These are phyloP conservation scores for Dioscorea alata DNA, from an alignment of 106 monocot genomes.

Conservation along the genomic window DNA sequence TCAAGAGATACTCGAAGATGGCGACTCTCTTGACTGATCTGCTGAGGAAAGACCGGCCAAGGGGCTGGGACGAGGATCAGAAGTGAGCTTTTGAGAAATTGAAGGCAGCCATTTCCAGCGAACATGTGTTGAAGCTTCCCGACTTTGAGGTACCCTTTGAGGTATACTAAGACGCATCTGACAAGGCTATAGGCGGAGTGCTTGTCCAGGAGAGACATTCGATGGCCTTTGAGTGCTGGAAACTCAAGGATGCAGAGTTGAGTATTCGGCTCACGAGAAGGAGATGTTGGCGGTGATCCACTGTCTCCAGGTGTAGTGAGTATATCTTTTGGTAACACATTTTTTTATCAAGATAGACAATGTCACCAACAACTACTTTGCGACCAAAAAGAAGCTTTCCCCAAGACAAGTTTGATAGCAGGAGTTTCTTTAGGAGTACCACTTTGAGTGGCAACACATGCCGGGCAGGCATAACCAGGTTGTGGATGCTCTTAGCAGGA, in stretches of 20 bases:
- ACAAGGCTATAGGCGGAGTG: neutral
- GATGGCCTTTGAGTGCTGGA: neutral
- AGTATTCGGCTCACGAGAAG: neutral
- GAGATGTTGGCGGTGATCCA: neutral
- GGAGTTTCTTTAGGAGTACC: too few species aligned
- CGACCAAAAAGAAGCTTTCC: neutral
- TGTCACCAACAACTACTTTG: neutral
- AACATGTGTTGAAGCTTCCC: too few species aligned
- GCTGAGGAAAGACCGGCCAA: neutral
- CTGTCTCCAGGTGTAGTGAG: neutral
- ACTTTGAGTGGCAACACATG: neutral
- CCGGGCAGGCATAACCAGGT: neutral
- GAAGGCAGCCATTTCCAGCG: too few species aligned
- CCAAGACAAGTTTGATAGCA: neutral
- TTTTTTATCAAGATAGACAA: neutral
- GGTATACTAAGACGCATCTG: neutral
- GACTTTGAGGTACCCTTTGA: too few species aligned
- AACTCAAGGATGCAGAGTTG: neutral
- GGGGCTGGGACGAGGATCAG: too few species aligned
- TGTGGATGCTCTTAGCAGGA: too few species aligned
- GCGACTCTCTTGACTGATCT: neutral
- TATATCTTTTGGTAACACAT: neutral
- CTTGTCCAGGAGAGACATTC: neutral
- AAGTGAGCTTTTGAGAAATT: too few species aligned
- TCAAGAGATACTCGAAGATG: neutral